Percentiles rank a stretch among this genome's conserved stretches.
phyloP scores from a whole-genome alignment of 2,329 filamentous ascomycete genomes.

The Aspergillus sojae region DNA sequence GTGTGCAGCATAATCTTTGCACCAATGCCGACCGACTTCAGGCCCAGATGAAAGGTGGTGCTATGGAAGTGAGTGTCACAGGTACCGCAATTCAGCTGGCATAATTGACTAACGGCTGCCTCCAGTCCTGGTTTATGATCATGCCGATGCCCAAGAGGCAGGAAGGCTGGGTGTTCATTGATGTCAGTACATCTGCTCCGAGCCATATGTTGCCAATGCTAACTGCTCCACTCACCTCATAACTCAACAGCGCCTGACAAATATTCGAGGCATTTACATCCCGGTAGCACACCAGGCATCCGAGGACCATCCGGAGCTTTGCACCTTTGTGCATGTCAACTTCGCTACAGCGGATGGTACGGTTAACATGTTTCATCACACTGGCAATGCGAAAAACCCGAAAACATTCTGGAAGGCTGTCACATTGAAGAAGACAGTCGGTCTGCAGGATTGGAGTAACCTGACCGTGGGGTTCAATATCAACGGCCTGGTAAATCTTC shows the following conservation, averaged over 20 bases:
- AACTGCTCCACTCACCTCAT: neutral
- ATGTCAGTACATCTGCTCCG: neutral
- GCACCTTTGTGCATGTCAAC: constrained; percentile 4
- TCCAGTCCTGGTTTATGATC: constrained; percentile 9
- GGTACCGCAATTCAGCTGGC: accelerated
- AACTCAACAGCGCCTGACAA: neutral
- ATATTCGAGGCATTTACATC: constrained; percentile 9
- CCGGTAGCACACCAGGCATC: constrained; percentile 6
- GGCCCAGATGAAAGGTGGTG: neutral
- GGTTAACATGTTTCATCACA: neutral
- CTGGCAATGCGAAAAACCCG: neutral
- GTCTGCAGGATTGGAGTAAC: neutral
- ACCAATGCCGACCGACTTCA: neutral
- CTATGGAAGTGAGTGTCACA: neutral
- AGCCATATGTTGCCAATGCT: neutral
- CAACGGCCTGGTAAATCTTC: constrained; percentile 3
- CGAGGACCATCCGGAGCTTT: constrained; percentile 5
- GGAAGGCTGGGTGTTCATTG: constrained; percentile 7
- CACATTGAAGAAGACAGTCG: neutral
- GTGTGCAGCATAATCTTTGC: neutral
- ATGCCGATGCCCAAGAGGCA: constrained; percentile 7
- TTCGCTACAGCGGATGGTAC: neutral
- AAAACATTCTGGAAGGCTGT: neutral
- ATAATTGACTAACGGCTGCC: neutral
- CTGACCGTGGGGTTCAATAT: constrained; percentile 4